Percentiles rank a stretch among this genome's conserved stretches.
Conservation (phyloP, 148 eudicot genomes). For the Talinum fruticosum region DNA sequence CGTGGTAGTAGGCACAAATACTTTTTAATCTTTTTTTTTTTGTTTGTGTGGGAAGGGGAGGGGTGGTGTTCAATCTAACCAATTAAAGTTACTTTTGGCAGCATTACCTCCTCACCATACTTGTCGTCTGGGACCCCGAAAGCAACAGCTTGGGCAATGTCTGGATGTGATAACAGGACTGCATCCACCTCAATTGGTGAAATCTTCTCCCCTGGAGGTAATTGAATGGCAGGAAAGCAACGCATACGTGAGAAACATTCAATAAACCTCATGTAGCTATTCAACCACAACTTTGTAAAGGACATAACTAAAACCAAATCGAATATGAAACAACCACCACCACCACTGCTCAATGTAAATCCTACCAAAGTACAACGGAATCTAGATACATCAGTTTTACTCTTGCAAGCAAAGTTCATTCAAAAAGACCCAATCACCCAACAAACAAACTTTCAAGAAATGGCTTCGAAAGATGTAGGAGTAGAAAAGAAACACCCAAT, state of each 20-base stretch:
- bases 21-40: background rate
- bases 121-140: slow-evolving; percentile 98
- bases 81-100: slow-evolving; percentile 11
- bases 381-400: background rate
- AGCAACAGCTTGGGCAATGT: slow-evolving; percentile 87
- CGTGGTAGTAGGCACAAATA: background rate
- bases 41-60: background rate
- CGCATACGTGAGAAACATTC: slow-evolving; percentile 21
- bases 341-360: background rate
- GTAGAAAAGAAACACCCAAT: background rate
- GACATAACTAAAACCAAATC: background rate
- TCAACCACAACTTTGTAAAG: background rate
- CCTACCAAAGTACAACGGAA: background rate
- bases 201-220: slow-evolving; percentile 82
- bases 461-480: background rate
- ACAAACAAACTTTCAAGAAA: background rate
- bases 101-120: slow-evolving; percentile 90
- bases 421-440: background rate
- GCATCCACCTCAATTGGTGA: slow-evolving; percentile 98
- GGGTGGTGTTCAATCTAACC: background rate
- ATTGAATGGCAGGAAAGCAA: slow-evolving; percentile 2
- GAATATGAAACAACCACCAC: background rate
- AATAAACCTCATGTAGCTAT: background rate
- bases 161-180: slow-evolving; percentile 75
- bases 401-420: background rate